These are phyloP conservation scores for Periconia sp. DNA, from an alignment of 2,329 filamentous ascomycete genomes.

Conservation along the genomic window DNA sequence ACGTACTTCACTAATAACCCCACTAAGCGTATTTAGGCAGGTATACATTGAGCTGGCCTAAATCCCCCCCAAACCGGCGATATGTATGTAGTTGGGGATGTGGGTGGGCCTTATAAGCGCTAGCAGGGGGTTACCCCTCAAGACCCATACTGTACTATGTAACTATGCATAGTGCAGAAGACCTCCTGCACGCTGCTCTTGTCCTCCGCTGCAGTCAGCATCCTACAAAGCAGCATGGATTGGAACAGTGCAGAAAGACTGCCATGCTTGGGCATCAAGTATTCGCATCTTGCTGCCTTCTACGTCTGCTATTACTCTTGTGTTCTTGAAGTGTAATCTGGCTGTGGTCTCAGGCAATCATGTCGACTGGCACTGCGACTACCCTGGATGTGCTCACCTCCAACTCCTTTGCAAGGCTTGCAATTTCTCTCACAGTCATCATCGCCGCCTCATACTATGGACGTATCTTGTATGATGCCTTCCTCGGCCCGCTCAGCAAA, in stretches of 20 bases:
- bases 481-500: slow-evolving; percentile 1
- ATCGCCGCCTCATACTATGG: background rate
- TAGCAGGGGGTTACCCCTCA: background rate
- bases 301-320: background rate
- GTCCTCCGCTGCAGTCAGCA: background rate
- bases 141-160: too few species aligned
- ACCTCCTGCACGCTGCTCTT: background rate
- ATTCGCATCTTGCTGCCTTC: background rate
- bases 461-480: background rate
- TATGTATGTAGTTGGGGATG: background rate
- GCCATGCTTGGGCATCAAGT: background rate
- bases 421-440: background rate
- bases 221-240: background rate
- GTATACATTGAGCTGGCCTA: too few species aligned
- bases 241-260: background rate
- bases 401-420: background rate
- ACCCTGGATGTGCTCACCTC: background rate
- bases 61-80: too few species aligned
- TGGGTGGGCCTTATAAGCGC: background rate
- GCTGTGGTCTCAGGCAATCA: background rate
- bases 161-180: background rate
- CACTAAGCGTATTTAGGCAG: too few species aligned
- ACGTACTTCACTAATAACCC: too few species aligned
- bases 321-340: background rate
- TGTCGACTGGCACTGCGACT: background rate